Base-by-base conservation (phyloP, 139 green algal genomes). In the Chlamydomonas sphaeroides region DNA sequence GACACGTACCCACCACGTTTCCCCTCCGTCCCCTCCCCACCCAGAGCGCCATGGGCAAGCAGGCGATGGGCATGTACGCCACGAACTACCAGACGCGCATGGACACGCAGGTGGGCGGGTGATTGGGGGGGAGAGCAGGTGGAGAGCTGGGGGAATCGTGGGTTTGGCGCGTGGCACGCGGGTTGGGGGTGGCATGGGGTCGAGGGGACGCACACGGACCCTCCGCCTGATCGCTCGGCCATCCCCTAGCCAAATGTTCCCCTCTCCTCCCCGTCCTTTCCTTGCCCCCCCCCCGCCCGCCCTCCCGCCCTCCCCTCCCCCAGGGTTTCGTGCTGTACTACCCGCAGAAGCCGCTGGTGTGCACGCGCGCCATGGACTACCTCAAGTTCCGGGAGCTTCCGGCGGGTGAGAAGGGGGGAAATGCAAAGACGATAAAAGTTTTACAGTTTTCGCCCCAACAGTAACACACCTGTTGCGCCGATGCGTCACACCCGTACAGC, bases 281-380 rank as follows among this genome's bases (percentile, higher is more conserved):
- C 53, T 28, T 66, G 8, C 30, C 42, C 11, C 67, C 67, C 3
- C 67, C 42, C 49, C 28, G 41, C 32, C 2, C 45, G 38, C 33
- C 14, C 32, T 28, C 6, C 30, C 57, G 6, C 51, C 51, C 51
- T 28, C 49, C 73, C 25, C 18, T 28, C 57, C 6, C 90, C 25
- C 92, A 96, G 90, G 94, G 88, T 28, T 96, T 98, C 85, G 94
- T 99, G 75, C 91, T 99, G 67, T 98, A 97, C 91, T 99, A 98
- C 91, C 95, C 97, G 0, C 97, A 99, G 87, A 99, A 99, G 92
- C 97, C 97, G 56, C 92, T 99, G 57, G 95, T 97, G 2, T 96
- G 91, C 65, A 98, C 95, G 0, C 90, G 92, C 5, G 89, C 90
- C 17, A 98, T 98, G 95, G 93, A 97, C 89, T 96, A 96, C 88